A percentile compares a stretch with the other conserved stretches of the same genome.
Evolutionary conservation across 1,284 basidiomycete genomes (phyloP).

Genomic region (Cystobasidium sp.): DNA sequence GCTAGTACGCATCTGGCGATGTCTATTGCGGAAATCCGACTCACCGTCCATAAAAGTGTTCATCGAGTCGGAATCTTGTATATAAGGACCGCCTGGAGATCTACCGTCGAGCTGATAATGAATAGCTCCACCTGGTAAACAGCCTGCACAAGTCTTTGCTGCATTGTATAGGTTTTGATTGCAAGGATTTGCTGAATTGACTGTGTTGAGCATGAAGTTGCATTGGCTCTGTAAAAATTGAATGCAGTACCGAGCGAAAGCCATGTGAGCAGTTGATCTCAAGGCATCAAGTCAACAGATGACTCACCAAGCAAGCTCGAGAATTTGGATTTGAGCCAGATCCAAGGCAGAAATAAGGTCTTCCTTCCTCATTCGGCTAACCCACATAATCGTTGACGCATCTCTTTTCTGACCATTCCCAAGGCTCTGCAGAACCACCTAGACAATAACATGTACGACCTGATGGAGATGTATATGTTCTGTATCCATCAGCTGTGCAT

Average conservation of each 20-base stretch:
- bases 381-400: conserved; percentile 5
- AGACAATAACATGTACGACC: conserved; percentile 19
- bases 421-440: not conserved
- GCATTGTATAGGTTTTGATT: conserved; percentile 25
- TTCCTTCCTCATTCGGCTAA: conserved; percentile 17
- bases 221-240: conserved; percentile 21
- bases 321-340: not conserved
- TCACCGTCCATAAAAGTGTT: conserved; percentile 27
- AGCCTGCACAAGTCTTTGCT: conserved; percentile 9
- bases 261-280: too few relatives aligned
- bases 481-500: too few relatives aligned
- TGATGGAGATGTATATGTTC: too few relatives aligned
- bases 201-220: conserved; percentile 35
- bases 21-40: too few relatives aligned
- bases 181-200: conserved; percentile 23
- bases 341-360: conserved; percentile 27
- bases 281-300: too few relatives aligned
- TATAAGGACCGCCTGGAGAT: conserved; percentile 4
- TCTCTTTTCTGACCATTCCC: not conserved
- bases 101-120: conserved; percentile 22
- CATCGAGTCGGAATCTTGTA: not conserved
- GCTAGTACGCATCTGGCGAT: too few relatives aligned
- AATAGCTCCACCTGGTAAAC: conserved; percentile 16
- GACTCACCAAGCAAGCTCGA: conserved; percentile 22
- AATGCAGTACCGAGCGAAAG: too few relatives aligned